A percentile compares a stretch with the other conserved stretches of the same genome.
These are phyloP conservation scores for Serpula lacrymans DNA, from an alignment of 768 basidiomycete genomes.

Conservation along the genomic window DNA sequence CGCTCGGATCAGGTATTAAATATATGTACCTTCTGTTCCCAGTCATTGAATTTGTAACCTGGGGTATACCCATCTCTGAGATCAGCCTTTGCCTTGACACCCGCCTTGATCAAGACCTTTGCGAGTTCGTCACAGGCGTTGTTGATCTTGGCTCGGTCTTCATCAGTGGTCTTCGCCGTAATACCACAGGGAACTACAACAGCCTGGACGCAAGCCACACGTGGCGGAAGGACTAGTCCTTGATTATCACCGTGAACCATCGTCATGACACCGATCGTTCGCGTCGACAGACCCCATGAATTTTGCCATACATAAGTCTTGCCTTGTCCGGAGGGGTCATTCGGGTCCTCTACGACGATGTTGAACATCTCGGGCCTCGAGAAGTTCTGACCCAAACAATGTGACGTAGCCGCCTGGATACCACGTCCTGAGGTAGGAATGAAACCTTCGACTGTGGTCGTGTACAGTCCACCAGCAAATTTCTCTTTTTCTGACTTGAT, in stretches of 20 bases:
- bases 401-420: slow-evolving; percentile 97
- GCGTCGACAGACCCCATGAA: slow-evolving; percentile 96
- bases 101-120: slow-evolving; percentile 63
- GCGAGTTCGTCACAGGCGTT: slow-evolving; percentile 77
- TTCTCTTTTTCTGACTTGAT: slow-evolving; percentile 99
- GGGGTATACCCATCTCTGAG: slow-evolving; percentile 95
- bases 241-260: slow-evolving; percentile 99
- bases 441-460: slow-evolving; percentile 97
- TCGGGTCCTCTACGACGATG: slow-evolving; percentile 94
- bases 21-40: slow-evolving; percentile 86
- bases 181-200: slow-evolving; percentile 93
- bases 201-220: slow-evolving; percentile 90
- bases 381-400: slow-evolving; percentile 98
- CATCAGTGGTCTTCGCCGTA: slow-evolving; percentile 76
- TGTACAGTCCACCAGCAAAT: slow-evolving; percentile 97
- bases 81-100: slow-evolving; percentile 85
- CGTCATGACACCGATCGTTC: slow-evolving; percentile 97
- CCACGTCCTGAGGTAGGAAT: slow-evolving; percentile 96
- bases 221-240: slow-evolving; percentile 94
- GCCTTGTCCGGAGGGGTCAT: slow-evolving; percentile 57
- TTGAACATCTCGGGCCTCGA: slow-evolving; percentile 96
- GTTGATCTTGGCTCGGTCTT: slow-evolving; percentile 67
- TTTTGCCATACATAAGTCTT: slow-evolving; percentile 96
- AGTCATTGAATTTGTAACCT: slow-evolving; percentile 98
- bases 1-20: slow-evolving; percentile 1